Evolutionary conservation across 306 rosid species (phyloP).

Genomic region (Trifolium fragiferum): DNA sequence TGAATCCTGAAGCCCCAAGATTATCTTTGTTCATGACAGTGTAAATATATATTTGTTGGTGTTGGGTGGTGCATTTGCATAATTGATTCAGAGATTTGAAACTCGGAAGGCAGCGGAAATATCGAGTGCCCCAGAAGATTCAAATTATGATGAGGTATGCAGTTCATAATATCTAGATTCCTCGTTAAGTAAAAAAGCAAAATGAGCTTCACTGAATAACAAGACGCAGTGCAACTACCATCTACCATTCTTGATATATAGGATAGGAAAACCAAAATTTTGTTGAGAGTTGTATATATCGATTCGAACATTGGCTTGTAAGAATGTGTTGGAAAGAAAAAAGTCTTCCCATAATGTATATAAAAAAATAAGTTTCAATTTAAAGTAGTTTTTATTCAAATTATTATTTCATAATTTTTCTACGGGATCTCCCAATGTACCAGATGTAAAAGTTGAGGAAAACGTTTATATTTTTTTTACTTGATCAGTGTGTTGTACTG

Average conservation of each 20-base stretch:
- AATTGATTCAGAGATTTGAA: slow-evolving; percentile 7
- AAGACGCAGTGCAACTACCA: not conserved
- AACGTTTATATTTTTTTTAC: not conserved
- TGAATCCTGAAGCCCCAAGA: slow-evolving; percentile 43
- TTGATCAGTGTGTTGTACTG: not conserved
- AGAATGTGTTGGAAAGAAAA: not conserved
- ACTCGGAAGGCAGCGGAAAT: slow-evolving; percentile 18
- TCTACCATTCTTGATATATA: slow-evolving; percentile 24
- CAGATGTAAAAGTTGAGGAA: not conserved
- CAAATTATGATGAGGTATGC: slow-evolving; percentile 26
- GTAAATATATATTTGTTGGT: slow-evolving; percentile 22
- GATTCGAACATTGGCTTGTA: slow-evolving; percentile 16
- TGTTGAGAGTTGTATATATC: slow-evolving; percentile 30
- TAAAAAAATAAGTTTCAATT: not conserved
- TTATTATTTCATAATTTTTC: slow-evolving; percentile 1
- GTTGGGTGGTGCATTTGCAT: slow-evolving; percentile 21
- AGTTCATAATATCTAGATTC: not conserved
- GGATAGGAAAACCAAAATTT: slow-evolving; percentile 11
- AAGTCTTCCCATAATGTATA: slow-evolving; percentile 35
- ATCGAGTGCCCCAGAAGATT: not conserved
- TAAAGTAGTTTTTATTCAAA: not conserved
- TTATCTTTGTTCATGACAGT: slow-evolving; percentile 31
- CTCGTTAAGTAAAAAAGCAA: slow-evolving; percentile 12
- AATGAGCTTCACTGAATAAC: slow-evolving; percentile 27
- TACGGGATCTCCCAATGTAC: not conserved